A percentile compares a stretch with the other conserved stretches of the same genome.
These are phyloP conservation scores for Puccinellia tenuiflora DNA, from an alignment of 176 grass and related monocot genomes.

Conservation along the genomic window DNA sequence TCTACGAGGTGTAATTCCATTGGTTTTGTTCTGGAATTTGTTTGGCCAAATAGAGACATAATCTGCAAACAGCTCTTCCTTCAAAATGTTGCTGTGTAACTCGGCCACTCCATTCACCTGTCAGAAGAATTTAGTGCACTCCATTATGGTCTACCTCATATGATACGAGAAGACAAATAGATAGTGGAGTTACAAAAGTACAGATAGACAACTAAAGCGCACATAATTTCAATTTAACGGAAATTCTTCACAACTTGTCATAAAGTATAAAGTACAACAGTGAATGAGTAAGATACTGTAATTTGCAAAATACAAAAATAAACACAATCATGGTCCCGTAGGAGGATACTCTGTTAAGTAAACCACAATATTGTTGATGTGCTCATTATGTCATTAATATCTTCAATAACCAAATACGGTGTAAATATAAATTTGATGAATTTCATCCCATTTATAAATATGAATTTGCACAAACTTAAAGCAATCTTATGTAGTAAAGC, in stretches of 20 bases:
- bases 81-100: constrained; percentile 82
- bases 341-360: not conserved
- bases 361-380: not conserved
- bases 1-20: constrained; percentile 71
- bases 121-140: constrained; percentile 27
- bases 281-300: not conserved
- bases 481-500: not conserved
- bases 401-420: not conserved
- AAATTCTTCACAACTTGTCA: not conserved
- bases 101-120: constrained; percentile 88
- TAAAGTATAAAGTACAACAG: not conserved
- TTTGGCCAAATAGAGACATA: constrained; percentile 62
- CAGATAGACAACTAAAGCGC: not conserved
- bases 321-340: not conserved
- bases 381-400: not conserved
- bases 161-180: constrained; percentile 21
- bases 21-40: constrained; percentile 87
- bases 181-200: constrained; percentile 6
- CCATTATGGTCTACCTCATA: constrained; percentile 12
- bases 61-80: constrained; percentile 62
- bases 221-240: not conserved
- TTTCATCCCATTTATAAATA: not conserved
- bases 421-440: not conserved
- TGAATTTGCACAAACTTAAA: not conserved
- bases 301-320: not conserved